phyloP scores from a whole-genome alignment of 2,329 filamentous ascomycete genomes.

The Chrysoporthe deuterocubensis region DNA sequence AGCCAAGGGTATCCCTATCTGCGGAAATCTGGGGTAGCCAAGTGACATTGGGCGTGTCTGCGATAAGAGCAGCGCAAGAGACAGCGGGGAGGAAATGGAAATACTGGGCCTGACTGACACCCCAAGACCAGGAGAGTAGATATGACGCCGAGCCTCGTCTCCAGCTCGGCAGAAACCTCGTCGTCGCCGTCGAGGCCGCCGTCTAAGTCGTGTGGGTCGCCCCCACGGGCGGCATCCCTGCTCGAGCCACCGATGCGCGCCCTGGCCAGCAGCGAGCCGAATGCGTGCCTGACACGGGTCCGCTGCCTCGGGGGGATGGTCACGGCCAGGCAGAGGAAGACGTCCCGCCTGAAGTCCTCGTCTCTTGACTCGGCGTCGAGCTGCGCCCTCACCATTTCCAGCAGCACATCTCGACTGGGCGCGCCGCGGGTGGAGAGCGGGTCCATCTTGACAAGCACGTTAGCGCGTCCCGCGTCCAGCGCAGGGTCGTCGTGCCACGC shows the following conservation, averaged over 20 bases:
- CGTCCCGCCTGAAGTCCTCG: constrained; percentile 26
- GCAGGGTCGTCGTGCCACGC: background rate
- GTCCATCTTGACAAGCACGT: constrained; percentile 25
- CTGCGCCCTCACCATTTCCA: constrained; percentile 26
- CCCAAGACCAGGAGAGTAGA: constrained; percentile 28
- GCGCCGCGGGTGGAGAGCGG: constrained; percentile 20
- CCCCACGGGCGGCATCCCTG: constrained; percentile 20
- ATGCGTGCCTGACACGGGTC: constrained; percentile 19
- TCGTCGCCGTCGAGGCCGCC: constrained; percentile 3
- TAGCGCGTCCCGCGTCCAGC: constrained; percentile 12
- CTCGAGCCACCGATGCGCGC: constrained; percentile 22
- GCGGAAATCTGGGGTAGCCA: background rate
- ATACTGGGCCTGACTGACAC: constrained; percentile 21
- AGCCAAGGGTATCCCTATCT: constrained; percentile 10
- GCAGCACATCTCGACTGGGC: constrained; percentile 20
- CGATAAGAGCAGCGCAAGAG: background rate
- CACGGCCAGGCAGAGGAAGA: constrained; percentile 29
- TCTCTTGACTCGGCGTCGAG: constrained; percentile 15
- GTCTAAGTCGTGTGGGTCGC: constrained; percentile 15
- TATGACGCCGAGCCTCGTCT: constrained; percentile 22
- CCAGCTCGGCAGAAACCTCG: constrained; percentile 18
- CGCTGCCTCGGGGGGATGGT: constrained; percentile 26
- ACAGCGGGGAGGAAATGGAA: background rate
- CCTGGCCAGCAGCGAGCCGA: constrained; percentile 24
- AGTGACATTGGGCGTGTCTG: background rate